These are phyloP conservation scores for Fennellomyces sp. DNA, from an alignment of 371 early-diverging fungal genomes.

Conservation along the genomic window DNA sequence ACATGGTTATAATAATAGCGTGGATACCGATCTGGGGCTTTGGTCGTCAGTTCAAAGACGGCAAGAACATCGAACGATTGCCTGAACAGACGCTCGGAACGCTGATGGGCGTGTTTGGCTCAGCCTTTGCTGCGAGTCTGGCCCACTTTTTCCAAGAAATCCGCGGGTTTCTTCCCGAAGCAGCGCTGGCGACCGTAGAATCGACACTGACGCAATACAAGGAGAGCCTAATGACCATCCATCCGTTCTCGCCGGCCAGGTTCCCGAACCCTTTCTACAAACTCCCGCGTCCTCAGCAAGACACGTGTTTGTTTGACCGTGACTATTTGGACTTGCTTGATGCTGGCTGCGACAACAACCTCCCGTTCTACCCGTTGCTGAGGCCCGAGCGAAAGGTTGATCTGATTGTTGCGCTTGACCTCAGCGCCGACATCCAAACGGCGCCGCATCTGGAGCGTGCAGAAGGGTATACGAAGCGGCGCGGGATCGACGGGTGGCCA, in stretches of 20 bases:
- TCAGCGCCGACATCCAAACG: constrained; percentile 69
- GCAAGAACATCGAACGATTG: constrained; percentile 51
- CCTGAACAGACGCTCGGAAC: constrained; percentile 70
- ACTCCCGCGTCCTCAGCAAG: constrained; percentile 10
- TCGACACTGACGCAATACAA: constrained; percentile 45
- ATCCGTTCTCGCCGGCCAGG: constrained; percentile 58
- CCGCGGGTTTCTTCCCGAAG: constrained; percentile 36
- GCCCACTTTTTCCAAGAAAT: constrained; percentile 65
- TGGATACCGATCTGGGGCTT: constrained; percentile 81
- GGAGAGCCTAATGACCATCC: constrained; percentile 45
- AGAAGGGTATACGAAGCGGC: constrained; percentile 56
- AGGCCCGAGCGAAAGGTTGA: constrained; percentile 69
- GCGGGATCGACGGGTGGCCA: constrained; percentile 59
- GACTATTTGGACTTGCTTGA: constrained; percentile 41
- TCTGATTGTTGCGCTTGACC: constrained; percentile 69
- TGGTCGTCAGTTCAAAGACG: constrained; percentile 69
- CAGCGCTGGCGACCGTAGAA: constrained; percentile 32
- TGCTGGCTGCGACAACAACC: constrained; percentile 79
- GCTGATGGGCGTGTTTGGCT: constrained; percentile 67
- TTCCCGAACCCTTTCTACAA: constrained; percentile 62
- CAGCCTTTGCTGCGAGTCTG: constrained; percentile 70
- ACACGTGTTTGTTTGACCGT: neutral
- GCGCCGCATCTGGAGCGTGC: constrained; percentile 70
- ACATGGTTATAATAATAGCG: too few species aligned
- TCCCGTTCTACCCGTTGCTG: constrained; percentile 73